These are phyloP conservation scores for Cladorrhinum sp. DNA, from an alignment of 2,329 filamentous ascomycete species.

Conservation along the genomic window DNA sequence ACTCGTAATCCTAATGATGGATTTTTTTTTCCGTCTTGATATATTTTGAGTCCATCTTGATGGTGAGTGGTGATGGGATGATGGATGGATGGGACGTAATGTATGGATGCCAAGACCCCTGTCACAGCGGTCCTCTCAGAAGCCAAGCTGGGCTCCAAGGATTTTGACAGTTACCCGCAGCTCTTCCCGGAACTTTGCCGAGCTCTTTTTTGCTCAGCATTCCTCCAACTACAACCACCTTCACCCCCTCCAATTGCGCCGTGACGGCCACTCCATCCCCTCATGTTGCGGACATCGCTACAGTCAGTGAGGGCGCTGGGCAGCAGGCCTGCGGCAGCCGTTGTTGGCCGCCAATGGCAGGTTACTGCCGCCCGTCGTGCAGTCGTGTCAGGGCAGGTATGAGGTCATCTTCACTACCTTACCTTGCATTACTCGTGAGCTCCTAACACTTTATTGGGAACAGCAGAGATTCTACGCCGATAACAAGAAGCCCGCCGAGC, in stretches of 20 bases:
- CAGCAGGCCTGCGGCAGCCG: conserved; percentile 51
- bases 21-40: not conserved
- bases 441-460: conserved; percentile 18
- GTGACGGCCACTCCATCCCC: conserved; percentile 47
- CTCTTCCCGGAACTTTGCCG: conserved; percentile 23
- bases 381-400: conserved; percentile 41
- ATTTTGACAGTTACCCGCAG: conserved; percentile 12
- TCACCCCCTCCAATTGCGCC: conserved; percentile 29
- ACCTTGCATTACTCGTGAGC: conserved; percentile 23
- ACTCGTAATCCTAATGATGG: conserved; percentile 22
- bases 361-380: conserved; percentile 38
- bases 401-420: conserved; percentile 24
- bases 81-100: not conserved
- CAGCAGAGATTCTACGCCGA: conserved; percentile 57
- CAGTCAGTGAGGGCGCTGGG: conserved; percentile 60
- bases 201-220: conserved; percentile 30
- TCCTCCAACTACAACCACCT: conserved; percentile 30
- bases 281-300: conserved; percentile 69
- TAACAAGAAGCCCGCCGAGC: conserved; percentile 48
- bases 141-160: conserved; percentile 2
- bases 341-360: conserved; percentile 59
- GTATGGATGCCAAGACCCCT: conserved; percentile 3
- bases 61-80: not conserved
- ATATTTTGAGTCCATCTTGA: not conserved
- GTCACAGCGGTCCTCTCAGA: conserved; percentile 6